Percentiles rank a stretch among this genome's conserved stretches.
Conservation (phyloP, 106 monocot species). For the Allium sativum region DNA sequence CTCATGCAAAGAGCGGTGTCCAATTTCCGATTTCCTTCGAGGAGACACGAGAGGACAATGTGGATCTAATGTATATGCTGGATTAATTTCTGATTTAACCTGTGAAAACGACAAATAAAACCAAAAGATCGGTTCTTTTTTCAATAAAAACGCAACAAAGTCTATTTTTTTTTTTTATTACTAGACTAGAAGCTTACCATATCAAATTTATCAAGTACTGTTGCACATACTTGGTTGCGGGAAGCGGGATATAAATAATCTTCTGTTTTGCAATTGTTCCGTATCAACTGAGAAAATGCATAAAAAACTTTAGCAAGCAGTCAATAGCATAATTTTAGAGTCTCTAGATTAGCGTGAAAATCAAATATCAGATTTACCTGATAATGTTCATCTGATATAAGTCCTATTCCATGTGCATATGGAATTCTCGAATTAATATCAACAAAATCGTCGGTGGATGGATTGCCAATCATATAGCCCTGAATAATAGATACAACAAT, state of each 20-base stretch:
- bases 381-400: constrained; percentile 22
- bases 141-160: not conserved
- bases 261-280: constrained; percentile 10
- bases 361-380: not conserved
- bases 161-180: not conserved
- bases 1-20: not conserved
- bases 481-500: not conserved
- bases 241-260: constrained; percentile 7
- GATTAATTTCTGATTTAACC: constrained; percentile 16
- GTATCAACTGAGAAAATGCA: constrained; percentile 6
- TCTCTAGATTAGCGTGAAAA: too few species aligned
- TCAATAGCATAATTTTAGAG: too few species aligned
- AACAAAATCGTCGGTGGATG: constrained; percentile 8
- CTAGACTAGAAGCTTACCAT: not conserved
- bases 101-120: not conserved
- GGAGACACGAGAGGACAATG: constrained; percentile 5
- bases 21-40: not conserved
- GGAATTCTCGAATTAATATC: constrained; percentile 9
- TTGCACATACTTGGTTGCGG: not conserved
- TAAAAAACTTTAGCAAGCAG: too few species aligned
- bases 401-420: constrained; percentile 21
- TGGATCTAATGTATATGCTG: constrained; percentile 15
- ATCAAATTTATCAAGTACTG: not conserved
- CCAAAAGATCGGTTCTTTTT: not conserved
- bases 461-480: constrained; percentile 29